These are phyloP conservation scores for Fraxinus velutina DNA, from an alignment of 305 asterid species.

Conservation along the genomic window DNA sequence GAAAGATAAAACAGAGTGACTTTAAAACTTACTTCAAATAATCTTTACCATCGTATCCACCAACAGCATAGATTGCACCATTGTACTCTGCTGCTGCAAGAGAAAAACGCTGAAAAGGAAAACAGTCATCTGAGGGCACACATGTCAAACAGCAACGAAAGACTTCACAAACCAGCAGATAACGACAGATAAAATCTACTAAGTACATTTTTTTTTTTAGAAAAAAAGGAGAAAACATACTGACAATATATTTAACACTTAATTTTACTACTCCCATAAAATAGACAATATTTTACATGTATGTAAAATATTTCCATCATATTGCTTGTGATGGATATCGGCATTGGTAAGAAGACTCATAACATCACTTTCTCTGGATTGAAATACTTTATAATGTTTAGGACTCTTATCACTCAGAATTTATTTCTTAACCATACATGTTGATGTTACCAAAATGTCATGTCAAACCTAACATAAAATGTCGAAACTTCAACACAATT, in stretches of 20 bases:
- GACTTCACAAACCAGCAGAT: not conserved
- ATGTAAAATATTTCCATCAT: slow-evolving; percentile 7
- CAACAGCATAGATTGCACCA: slow-evolving; percentile 73
- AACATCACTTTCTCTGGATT: not conserved
- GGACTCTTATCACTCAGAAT: not conserved
- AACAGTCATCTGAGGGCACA: slow-evolving; percentile 13
- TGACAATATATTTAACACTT: not conserved
- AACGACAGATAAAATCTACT: not conserved
- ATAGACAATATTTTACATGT: not conserved
- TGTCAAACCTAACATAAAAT: not conserved
- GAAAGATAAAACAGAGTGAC: not conserved
- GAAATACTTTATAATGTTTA: not conserved
- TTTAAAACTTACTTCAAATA: slow-evolving; percentile 57
- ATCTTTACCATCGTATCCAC: slow-evolving; percentile 66
- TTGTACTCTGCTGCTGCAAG: slow-evolving; percentile 70
- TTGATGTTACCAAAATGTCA: not conserved
- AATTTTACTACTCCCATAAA: too few species aligned
- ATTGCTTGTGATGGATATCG: not conserved
- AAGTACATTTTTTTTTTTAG: not conserved
- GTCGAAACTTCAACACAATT: not conserved
- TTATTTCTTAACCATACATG: not conserved
- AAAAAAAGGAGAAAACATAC: not conserved
- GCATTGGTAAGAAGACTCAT: not conserved
- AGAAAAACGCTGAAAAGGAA: slow-evolving; percentile 55
- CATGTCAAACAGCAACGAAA: not conserved